A percentile compares a stretch with the other conserved stretches of the same genome.
Evolutionary conservation across 1,139 yeast species (phyloP).

Genomic region (Debaryomycetaceae sp.): DNA sequence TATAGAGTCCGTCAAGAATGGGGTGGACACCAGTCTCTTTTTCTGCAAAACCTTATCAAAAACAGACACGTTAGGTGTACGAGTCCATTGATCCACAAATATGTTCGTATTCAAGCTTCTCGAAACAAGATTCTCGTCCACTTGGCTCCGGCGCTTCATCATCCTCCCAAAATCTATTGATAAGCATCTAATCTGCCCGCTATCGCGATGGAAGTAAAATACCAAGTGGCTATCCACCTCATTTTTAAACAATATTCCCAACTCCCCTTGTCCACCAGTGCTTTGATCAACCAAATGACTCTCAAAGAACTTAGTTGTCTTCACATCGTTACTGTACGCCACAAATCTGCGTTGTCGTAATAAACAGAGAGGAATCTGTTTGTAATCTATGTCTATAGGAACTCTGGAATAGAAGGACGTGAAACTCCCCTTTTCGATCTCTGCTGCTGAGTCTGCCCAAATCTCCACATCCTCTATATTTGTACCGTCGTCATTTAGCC

Average conservation of each 20-base stretch:
- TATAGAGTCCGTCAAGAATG: conserved; percentile 9
- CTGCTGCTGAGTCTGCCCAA: conserved; percentile 13
- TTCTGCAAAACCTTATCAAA: conserved; percentile 36
- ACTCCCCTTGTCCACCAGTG: conserved; percentile 3
- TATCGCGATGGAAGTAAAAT: conserved; percentile 15
- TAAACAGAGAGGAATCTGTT: conserved; percentile 28
- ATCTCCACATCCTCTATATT: conserved; percentile 22
- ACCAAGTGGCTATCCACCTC: conserved; percentile 15
- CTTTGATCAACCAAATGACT: conserved; percentile 14
- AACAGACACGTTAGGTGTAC: conserved; percentile 16
- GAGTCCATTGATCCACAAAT: conserved; percentile 3
- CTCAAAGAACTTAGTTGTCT: conserved; percentile 25
- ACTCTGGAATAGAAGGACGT: conserved; percentile 4
- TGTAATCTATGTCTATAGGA: conserved; percentile 17
- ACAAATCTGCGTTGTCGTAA: conserved; percentile 19
- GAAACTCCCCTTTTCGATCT: not conserved
- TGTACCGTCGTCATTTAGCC: conserved; percentile 6
- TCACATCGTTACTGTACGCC: conserved; percentile 22
- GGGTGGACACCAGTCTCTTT: conserved; percentile 20
- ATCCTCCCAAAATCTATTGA: conserved; percentile 13
- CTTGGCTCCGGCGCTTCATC: not conserved
- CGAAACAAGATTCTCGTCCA: not conserved
- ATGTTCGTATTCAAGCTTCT: conserved; percentile 1
- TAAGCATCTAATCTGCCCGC: conserved; percentile 12
- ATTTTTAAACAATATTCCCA: conserved; percentile 16